Evolutionary conservation across 2,329 filamentous ascomycete species (phyloP), one percentile per base, ranked within the genome.

Genomic region (Cytospora schulzeri): DNA sequence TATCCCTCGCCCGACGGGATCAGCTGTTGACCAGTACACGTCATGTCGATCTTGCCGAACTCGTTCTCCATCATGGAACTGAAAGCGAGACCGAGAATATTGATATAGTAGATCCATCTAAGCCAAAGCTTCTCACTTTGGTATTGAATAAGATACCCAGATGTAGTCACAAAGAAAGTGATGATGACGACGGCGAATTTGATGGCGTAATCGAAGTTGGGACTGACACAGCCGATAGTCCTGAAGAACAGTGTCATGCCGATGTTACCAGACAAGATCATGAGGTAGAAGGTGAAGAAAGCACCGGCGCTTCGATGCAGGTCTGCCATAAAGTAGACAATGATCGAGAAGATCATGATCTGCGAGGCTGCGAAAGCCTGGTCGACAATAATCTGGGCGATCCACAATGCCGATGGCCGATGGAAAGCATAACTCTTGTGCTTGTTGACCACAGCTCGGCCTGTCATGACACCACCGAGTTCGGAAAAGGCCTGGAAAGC

Each of bases 401-500:
- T 89, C 87, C 91, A 95, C 0, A 95, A 78, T 0, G 92, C 91
- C 0, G 90, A 92, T 0, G 92, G 92, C 38, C 91, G 83, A 73
- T 95, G 90, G 72, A 96, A 94, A 0, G 91, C 90, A 70, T 92
- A 96, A 0, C 90, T 88, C 64, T 89, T 88, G 75, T 96, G 92
- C 74, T 95, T 96, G 74, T 93, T 92, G 66, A 96, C 84, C 45
- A 96, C 90, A 0, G 88, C 83, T 11, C 92, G 84, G 1, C 89
- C 91, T 19, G 88, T 78, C 90, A 95, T 94, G 1, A 89, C 90
- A 14, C 84, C 83, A 0, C 84, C 89, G 0, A 96, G 77, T 74
- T 96, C 92, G 0, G 89, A 86, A 72, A 95, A 93, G 28, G 92
- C 91, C 72, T 92, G 88, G 76, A 96, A 94, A n/a, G 90, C 90